Conservation (phyloP, 2,329 filamentous ascomycete species). For the Periconia macrospinosa region DNA sequence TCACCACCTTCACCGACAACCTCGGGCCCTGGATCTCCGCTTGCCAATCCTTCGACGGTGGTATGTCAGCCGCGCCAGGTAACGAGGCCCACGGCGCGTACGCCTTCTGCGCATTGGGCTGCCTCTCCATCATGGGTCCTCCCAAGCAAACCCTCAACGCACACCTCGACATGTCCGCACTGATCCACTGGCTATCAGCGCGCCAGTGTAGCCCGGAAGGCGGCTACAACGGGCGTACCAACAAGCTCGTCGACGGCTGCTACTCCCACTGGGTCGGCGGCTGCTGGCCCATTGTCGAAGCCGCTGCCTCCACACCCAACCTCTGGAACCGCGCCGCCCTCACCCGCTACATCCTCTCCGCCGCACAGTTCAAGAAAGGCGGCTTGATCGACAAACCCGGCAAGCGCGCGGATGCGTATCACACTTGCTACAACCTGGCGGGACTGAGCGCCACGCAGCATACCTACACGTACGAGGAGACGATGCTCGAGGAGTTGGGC, state of each 20-base stretch:
- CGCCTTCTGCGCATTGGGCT: slow-evolving; percentile 90
- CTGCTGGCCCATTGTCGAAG: slow-evolving; percentile 90
- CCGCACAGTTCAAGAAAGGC: slow-evolving; percentile 78
- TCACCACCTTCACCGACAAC: slow-evolving; percentile 68
- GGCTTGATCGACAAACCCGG: slow-evolving; percentile 92
- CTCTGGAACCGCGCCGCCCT: slow-evolving; percentile 83
- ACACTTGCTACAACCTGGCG: slow-evolving; percentile 87
- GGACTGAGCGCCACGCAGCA: slow-evolving; percentile 84
- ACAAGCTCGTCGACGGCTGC: slow-evolving; percentile 97
- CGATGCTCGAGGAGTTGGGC: slow-evolving; percentile 33
- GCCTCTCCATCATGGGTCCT: slow-evolving; percentile 80
- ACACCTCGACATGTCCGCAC: slow-evolving; percentile 74
- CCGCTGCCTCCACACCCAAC: slow-evolving; percentile 56
- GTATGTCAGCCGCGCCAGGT: slow-evolving; percentile 81
- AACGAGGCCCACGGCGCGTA: slow-evolving; percentile 96
- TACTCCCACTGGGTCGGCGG: slow-evolving; percentile 98
- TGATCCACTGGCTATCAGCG: slow-evolving; percentile 86
- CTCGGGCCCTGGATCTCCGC: slow-evolving; percentile 78
- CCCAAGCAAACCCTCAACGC: slow-evolving; percentile 73
- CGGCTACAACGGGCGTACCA: slow-evolving; percentile 89
- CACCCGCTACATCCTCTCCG: slow-evolving; percentile 85
- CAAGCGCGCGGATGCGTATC: slow-evolving; percentile 85
- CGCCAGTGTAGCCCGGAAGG: slow-evolving; percentile 90
- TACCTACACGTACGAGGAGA: slow-evolving; percentile 52
- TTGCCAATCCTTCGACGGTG: slow-evolving; percentile 96